Percentiles rank a stretch among this genome's conserved stretches.
These are phyloP conservation scores for Aspergillus pseudonomiae DNA, from an alignment of 2,329 filamentous ascomycete species.

Conservation along the genomic window DNA sequence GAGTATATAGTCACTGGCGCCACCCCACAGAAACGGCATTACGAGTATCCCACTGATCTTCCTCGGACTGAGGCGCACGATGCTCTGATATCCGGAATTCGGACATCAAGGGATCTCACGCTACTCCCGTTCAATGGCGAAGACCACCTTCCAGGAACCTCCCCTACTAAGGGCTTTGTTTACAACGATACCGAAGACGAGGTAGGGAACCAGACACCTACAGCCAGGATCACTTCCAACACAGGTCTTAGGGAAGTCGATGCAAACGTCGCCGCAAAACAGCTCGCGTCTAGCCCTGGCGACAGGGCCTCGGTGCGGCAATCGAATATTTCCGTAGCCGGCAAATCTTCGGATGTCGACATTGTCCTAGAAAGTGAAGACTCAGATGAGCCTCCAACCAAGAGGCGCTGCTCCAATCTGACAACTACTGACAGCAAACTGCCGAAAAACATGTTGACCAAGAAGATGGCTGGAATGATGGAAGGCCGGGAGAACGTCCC, in stretches of 20 bases:
- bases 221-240: slow-evolving; percentile 38
- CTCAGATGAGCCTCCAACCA: slow-evolving; percentile 26
- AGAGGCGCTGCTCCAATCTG: slow-evolving; percentile 35
- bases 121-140: slow-evolving; percentile 37
- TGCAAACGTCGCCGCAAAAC: slow-evolving; percentile 48
- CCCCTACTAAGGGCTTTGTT: slow-evolving; percentile 55
- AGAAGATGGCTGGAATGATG: slow-evolving; percentile 42
- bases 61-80: slow-evolving; percentile 73
- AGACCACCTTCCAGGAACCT: slow-evolving; percentile 33
- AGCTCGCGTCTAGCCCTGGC: slow-evolving; percentile 26
- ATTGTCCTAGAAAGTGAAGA: slow-evolving; percentile 27
- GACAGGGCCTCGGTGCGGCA: slow-evolving; percentile 18
- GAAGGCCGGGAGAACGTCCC: slow-evolving; percentile 51
- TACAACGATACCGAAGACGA: slow-evolving; percentile 53
- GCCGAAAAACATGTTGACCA: slow-evolving; percentile 46
- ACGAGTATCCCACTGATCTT: slow-evolving; percentile 77
- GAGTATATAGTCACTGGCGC: slow-evolving; percentile 85
- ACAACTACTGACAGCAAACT: slow-evolving; percentile 41
- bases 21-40: slow-evolving; percentile 79
- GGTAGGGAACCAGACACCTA: slow-evolving; percentile 36
- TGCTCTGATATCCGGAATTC: slow-evolving; percentile 56
- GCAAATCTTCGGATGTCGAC: slow-evolving; percentile 10
- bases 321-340: slow-evolving; percentile 3
- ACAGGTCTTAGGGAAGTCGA: slow-evolving; percentile 56
- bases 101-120: slow-evolving; percentile 43